Evolutionary conservation across 306 rosid species (phyloP).

Genomic region (Heteromeles arbutifolia): DNA sequence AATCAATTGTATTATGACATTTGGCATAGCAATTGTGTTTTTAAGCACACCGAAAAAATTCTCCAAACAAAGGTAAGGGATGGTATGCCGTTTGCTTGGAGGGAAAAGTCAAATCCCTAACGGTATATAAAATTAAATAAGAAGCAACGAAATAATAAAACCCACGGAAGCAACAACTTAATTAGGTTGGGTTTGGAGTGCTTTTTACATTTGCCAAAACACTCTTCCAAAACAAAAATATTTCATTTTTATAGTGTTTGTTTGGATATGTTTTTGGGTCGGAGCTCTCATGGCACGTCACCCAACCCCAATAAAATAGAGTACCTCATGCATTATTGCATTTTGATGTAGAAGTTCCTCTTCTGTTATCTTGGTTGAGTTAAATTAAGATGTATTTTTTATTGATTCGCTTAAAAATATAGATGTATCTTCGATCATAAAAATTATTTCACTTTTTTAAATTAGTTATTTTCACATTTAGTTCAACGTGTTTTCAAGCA

Average conservation of each 20-base stretch:
- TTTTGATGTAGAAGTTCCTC: neutral
- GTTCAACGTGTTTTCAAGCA: neutral
- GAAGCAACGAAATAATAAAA: conserved; percentile 16
- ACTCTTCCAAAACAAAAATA: neutral
- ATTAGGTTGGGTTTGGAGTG: neutral
- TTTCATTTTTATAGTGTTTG: neutral
- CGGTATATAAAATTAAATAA: conserved; percentile 29
- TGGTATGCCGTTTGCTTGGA: too few relatives aligned
- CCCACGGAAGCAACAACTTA: neutral
- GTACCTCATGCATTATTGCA: too few relatives aligned
- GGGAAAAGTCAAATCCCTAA: conserved; percentile 22
- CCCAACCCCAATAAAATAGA: too few relatives aligned
- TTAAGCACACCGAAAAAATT: too few relatives aligned
- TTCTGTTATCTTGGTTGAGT: neutral
- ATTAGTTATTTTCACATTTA: neutral
- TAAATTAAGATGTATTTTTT: neutral
- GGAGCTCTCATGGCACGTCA: neutral
- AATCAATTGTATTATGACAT: too few relatives aligned
- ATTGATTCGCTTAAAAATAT: too few relatives aligned
- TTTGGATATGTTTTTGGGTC: too few relatives aligned
- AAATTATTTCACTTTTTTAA: neutral
- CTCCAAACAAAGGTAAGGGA: too few relatives aligned
- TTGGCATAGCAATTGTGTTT: too few relatives aligned
- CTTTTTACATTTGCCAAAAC: neutral
- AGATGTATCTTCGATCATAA: too few relatives aligned